Conservation (phyloP, 2,329 filamentous ascomycete genomes). For the Pestalotiopsis fici region DNA sequence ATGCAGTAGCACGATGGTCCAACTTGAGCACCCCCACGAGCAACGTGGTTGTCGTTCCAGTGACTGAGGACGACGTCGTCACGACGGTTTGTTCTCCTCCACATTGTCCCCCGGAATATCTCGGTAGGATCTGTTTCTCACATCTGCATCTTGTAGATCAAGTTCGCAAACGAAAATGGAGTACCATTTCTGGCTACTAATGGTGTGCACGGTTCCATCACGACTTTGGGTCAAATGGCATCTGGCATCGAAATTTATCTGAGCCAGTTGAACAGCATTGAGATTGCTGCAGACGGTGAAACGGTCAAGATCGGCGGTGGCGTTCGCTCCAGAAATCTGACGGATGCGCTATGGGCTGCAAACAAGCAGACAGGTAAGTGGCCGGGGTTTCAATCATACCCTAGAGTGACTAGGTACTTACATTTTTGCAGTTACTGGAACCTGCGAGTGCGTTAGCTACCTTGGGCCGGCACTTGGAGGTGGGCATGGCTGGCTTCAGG, state of each 20-base stretch:
- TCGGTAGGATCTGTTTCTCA: not conserved
- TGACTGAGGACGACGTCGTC: conserved; percentile 35
- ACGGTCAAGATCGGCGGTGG: conserved; percentile 41
- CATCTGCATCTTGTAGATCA: conserved; percentile 29
- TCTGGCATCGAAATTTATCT: conserved; percentile 42
- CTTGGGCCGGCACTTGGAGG: conserved; percentile 56
- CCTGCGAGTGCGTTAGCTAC: conserved; percentile 47
- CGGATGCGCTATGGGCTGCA: conserved; percentile 37
- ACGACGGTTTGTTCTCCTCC: conserved; percentile 29
- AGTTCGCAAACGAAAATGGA: conserved; percentile 37
- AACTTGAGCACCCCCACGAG: conserved; percentile 29
- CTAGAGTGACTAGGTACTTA: not conserved
- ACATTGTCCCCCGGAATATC: too few relatives aligned
- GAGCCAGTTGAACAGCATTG: conserved; percentile 33
- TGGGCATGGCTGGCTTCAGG: conserved; percentile 56
- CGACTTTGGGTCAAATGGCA: conserved; percentile 35
- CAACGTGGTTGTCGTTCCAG: conserved; percentile 34
- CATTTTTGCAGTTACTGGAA: conserved; percentile 34
- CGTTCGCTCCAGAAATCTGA: conserved; percentile 35
- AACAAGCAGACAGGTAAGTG: conserved; percentile 40
- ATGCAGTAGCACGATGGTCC: conserved; percentile 31
- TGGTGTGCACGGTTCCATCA: conserved; percentile 39
- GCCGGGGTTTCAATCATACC: not conserved
- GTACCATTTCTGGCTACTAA: conserved; percentile 39
- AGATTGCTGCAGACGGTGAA: conserved; percentile 32